Evolutionary conservation across 768 basidiomycete genomes (phyloP).

Genomic region (Mycena maculata): DNA sequence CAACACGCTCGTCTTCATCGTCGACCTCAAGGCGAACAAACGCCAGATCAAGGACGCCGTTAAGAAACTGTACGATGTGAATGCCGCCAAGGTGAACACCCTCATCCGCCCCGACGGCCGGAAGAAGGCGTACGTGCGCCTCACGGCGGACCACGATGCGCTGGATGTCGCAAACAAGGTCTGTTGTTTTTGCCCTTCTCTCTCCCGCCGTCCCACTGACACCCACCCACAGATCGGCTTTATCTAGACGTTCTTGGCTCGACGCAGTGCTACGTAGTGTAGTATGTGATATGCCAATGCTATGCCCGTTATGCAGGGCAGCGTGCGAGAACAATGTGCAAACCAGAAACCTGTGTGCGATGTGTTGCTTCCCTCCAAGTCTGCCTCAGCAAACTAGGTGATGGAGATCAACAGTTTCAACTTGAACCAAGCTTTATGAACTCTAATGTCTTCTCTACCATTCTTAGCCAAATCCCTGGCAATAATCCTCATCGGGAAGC

Average conservation of each 20-base stretch:
- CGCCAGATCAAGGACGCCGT: conserved; percentile 99
- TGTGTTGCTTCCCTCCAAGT: too few relatives aligned
- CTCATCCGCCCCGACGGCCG: conserved; percentile 98
- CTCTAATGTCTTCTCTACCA: too few relatives aligned
- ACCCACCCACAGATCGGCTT: background rate
- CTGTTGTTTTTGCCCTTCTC: conserved; percentile 24
- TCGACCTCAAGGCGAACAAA: conserved; percentile 96
- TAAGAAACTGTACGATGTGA: conserved; percentile 98
- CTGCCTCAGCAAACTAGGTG: too few relatives aligned
- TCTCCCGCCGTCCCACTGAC: background rate
- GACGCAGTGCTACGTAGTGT: too few relatives aligned
- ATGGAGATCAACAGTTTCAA: too few relatives aligned
- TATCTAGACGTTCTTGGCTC: background rate
- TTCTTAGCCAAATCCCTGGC: too few relatives aligned
- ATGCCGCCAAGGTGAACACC: conserved; percentile 97
- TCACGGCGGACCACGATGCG: conserved; percentile 96
- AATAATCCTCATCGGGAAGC: too few relatives aligned
- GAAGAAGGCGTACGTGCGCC: conserved; percentile 99
- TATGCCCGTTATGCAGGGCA: too few relatives aligned
- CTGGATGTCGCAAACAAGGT: conserved; percentile 99
- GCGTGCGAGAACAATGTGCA: too few relatives aligned
- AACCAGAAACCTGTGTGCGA: too few relatives aligned
- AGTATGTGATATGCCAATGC: too few relatives aligned
- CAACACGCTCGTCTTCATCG: conserved; percentile 99
- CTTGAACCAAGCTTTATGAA: too few relatives aligned